Base-by-base conservation (phyloP, 306 rosid species). In the Spatholobus suberectus region DNA sequence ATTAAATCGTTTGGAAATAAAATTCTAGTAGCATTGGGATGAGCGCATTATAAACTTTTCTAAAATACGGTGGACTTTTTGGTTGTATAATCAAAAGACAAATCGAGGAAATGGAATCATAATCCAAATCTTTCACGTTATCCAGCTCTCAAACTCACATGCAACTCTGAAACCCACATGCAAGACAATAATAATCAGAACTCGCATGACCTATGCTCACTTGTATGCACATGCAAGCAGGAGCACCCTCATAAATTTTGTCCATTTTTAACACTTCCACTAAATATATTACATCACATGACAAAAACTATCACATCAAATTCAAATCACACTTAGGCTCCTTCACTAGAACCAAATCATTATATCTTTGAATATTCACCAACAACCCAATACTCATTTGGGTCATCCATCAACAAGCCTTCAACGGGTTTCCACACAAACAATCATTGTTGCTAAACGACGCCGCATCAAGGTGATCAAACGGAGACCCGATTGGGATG, bases 381-480 rank as follows among this genome's bases (percentile, higher is more conserved):
- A 51, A 58, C 15, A 27, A 29, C 76, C 65, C 59, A 23, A 47
- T 9, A 20, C 54, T 9, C 61, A 59, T 62, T 49, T 17, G 52
- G 9, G 68, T 77, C 13, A n/a, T 24, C 17, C 43, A 32, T 87
- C 77, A 91, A 76, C 97, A 93, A 54, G 91, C 80, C 55, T 62
- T 88, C 54, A 96, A 70, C 0, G 98, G 98, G 75, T 94, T 96
- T 17, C 99, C 99, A 69, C 99, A 96, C 27, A 96, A 87, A 59
- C 98, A 96, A 13, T 94, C 91, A 5, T 96, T 96, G 89, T 85
- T 86, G 10, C 82, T 41, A 74, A 96, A 96, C 82, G 98, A 94
- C 54, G 92, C 84, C 44, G 91, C 97, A 66, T 91, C 97, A 0
- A 94, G 83, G 52, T 94, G 98, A 67, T 96, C 96, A 46, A 96